These are phyloP conservation scores for Raffaelea arxii DNA, from an alignment of 2,329 filamentous ascomycete genomes.

Conservation along the genomic window DNA sequence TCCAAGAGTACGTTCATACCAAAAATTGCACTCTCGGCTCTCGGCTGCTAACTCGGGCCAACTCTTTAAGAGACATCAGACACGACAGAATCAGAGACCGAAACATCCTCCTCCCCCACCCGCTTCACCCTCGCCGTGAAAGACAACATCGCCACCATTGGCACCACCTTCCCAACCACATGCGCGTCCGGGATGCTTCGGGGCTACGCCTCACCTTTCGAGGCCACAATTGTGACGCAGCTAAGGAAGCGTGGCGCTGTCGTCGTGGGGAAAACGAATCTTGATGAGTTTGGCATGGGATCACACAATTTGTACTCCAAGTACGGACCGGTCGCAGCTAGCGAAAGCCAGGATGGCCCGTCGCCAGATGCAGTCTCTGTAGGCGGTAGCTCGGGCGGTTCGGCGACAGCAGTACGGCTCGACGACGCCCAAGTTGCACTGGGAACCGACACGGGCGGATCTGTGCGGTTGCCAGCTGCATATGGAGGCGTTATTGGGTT, in stretches of 20 bases:
- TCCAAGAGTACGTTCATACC: neutral
- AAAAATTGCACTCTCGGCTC: neutral
- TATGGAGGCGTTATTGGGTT: slow-evolving; percentile 79
- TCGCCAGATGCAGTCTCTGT: slow-evolving; percentile 45
- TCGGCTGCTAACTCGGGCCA: no score
- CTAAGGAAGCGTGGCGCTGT: slow-evolving; percentile 52
- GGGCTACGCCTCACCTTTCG: slow-evolving; percentile 62
- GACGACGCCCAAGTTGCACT: slow-evolving; percentile 54
- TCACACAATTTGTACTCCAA: slow-evolving; percentile 22
- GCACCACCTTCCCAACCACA: slow-evolving; percentile 53
- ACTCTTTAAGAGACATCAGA: no score
- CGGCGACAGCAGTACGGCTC: slow-evolving; percentile 70
- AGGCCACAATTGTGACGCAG: slow-evolving; percentile 67
- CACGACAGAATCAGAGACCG: no score
- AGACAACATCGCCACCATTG: slow-evolving; percentile 61
- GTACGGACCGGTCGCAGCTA: slow-evolving; percentile 17
- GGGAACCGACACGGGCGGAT: slow-evolving; percentile 90
- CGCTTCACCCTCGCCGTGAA: slow-evolving; percentile 55
- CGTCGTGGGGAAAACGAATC: slow-evolving; percentile 71
- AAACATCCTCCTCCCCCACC: neutral
- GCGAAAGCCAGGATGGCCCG: slow-evolving; percentile 10
- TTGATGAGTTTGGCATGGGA: slow-evolving; percentile 55
- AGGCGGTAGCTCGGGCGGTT: slow-evolving; percentile 88
- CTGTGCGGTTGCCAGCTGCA: slow-evolving; percentile 75
- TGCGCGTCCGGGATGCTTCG: slow-evolving; percentile 67